phyloP scores from a whole-genome alignment of 2,329 filamentous ascomycete species.

The Microsporum audouinii region DNA sequence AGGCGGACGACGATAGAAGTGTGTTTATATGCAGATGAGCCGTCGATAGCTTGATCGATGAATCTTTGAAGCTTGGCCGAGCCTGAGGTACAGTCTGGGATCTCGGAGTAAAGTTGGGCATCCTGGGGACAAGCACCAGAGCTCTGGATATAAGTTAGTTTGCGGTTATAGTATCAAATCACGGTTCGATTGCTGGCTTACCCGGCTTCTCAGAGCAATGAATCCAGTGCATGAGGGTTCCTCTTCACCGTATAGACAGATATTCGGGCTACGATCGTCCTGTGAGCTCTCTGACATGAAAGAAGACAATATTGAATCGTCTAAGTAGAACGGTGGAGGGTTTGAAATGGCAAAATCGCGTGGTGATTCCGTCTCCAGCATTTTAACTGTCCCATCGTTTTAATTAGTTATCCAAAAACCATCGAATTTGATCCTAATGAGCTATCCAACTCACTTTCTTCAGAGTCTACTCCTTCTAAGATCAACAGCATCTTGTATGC shows the following conservation, averaged over 20 bases:
- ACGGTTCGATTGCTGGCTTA: neutral
- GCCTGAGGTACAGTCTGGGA: neutral
- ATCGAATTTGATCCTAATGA: neutral
- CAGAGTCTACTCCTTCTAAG: slow-evolving; percentile 47
- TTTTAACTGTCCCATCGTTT: neutral
- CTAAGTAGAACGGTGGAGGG: neutral
- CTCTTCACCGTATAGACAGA: neutral
- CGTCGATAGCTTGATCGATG: neutral
- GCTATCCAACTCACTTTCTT: slow-evolving; percentile 40
- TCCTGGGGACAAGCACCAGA: neutral
- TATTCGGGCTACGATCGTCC: neutral
- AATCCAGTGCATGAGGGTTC: neutral
- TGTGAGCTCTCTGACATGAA: neutral
- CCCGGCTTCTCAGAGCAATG: neutral
- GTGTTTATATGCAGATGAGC: neutral
- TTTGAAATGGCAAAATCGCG: neutral
- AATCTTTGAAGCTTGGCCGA: neutral
- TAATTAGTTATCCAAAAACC: neutral
- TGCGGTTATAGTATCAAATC: neutral
- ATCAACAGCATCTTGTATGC: slow-evolving; percentile 26
- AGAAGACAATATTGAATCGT: slow-evolving; percentile 1
- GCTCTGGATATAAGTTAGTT: neutral
- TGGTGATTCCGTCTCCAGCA: neutral
- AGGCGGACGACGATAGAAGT: neutral
- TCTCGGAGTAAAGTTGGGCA: neutral